A percentile compares a stretch with the other conserved stretches of the same genome.
These are phyloP conservation scores for Peronospora belbahrii DNA, from an alignment of 352 stramenopile species.

Conservation along the genomic window DNA sequence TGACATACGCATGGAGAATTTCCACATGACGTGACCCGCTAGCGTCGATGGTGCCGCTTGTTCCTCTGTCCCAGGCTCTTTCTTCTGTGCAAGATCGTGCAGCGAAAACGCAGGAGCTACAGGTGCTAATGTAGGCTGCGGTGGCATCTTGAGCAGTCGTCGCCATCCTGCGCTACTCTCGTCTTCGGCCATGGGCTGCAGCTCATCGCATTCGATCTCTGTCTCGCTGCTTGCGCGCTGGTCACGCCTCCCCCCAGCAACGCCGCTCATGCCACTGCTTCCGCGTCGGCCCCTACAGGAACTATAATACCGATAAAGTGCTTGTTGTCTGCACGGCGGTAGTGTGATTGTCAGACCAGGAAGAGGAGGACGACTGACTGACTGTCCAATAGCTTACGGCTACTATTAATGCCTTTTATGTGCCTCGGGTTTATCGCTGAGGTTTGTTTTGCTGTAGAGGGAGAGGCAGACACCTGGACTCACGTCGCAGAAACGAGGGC, in stretches of 20 bases:
- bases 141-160: conserved; percentile 24
- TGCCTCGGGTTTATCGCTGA: no score
- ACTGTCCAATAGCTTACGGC: conserved; percentile 23
- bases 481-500: conserved; percentile 31
- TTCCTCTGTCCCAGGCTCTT: conserved; percentile 6
- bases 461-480: conserved; percentile 15
- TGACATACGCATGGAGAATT: conserved; percentile 57
- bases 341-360: conserved; percentile 20
- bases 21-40: conserved; percentile 53
- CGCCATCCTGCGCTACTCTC: conserved; percentile 21
- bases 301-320: conserved; percentile 2
- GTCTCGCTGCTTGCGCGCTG: conserved; percentile 32
- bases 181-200: conserved; percentile 25
- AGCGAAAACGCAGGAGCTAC: conserved; percentile 22
- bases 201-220: conserved; percentile 38
- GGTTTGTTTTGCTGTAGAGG: no score
- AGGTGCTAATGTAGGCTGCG: conserved; percentile 15
- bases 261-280: conserved; percentile 26
- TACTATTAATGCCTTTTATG: no score
- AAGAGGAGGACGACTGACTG: no score
- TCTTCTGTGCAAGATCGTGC: conserved; percentile 23
- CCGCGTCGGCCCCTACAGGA: conserved; percentile 1
- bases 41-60: conserved; percentile 24
- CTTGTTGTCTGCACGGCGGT: conserved; percentile 5
- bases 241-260: conserved; percentile 18